Conservation (phyloP, 2,329 filamentous ascomycete species). For the Exophiala sp. region DNA sequence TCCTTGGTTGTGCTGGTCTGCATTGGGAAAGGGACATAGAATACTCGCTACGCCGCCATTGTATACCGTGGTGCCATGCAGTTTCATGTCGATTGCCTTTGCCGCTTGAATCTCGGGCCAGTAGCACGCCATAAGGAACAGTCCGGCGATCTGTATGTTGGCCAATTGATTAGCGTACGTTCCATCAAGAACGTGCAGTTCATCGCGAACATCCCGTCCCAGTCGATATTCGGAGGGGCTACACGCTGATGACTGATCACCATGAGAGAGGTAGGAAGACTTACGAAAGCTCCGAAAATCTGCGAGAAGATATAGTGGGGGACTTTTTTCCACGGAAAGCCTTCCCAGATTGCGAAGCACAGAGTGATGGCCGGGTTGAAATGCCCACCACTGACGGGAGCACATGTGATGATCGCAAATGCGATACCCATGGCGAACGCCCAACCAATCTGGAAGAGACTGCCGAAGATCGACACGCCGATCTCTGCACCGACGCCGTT, state of each 20-base stretch:
- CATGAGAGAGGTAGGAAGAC: neutral
- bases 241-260: too few relatives aligned
- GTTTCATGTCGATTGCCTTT: conserved; percentile 37
- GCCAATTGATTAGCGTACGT: neutral
- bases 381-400: conserved; percentile 50
- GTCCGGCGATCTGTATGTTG: conserved; percentile 38
- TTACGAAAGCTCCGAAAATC: conserved; percentile 49
- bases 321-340: conserved; percentile 52
- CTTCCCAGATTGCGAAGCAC: conserved; percentile 49
- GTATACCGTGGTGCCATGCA: conserved; percentile 39
- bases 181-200: neutral
- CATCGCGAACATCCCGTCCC: neutral
- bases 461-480: conserved; percentile 40
- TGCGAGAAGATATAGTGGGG: conserved; percentile 49
- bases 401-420: conserved; percentile 55
- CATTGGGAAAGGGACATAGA: conserved; percentile 49
- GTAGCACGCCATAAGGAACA: conserved; percentile 54
- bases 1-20: conserved; percentile 49
- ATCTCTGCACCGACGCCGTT: conserved; percentile 37
- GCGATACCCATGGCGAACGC: conserved; percentile 54
- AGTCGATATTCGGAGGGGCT: too few relatives aligned
- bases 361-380: conserved; percentile 51
- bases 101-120: conserved; percentile 46
- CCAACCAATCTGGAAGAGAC: conserved; percentile 51
- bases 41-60: conserved; percentile 51